These are phyloP conservation scores for Scheffersomyces spartinae DNA, from an alignment of 805 yeast species.

Conservation along the genomic window DNA sequence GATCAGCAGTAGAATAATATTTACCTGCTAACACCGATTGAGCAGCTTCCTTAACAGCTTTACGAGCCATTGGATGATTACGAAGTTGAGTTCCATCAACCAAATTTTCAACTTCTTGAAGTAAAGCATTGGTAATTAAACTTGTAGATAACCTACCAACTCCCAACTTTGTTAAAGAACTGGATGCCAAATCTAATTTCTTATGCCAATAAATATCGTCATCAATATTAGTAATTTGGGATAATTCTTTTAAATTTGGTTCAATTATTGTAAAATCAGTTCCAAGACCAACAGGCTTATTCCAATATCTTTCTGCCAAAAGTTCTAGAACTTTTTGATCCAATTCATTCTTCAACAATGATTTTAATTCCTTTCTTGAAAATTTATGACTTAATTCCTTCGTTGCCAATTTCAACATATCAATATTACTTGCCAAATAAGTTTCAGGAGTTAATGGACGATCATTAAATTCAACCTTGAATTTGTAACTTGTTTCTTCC, in stretches of 20 bases:
- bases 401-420: constrained; percentile 70
- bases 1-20: constrained; percentile 90
- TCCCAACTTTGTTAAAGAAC: constrained; percentile 82
- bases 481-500: constrained; percentile 86
- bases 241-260: constrained; percentile 44
- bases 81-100: constrained; percentile 64
- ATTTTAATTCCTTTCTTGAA: constrained; percentile 71
- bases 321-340: constrained; percentile 86
- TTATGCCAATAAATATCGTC: constrained; percentile 82
- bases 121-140: constrained; percentile 67
- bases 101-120: constrained; percentile 66
- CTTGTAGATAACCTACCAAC: constrained; percentile 85
- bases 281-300: constrained; percentile 34
- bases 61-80: constrained; percentile 78
- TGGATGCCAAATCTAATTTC: constrained; percentile 74
- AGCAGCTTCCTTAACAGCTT: constrained; percentile 78
- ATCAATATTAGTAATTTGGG: constrained; percentile 33
- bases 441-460: constrained; percentile 89
- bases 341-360: constrained; percentile 67
- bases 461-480: constrained; percentile 95
- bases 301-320: constrained; percentile 90
- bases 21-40: constrained; percentile 63
- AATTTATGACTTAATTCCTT: constrained; percentile 79
- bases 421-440: constrained; percentile 85
- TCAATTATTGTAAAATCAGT: constrained; percentile 15